These are phyloP conservation scores for Mycena epipterygia DNA, from an alignment of 768 basidiomycete species.

Conservation along the genomic window DNA sequence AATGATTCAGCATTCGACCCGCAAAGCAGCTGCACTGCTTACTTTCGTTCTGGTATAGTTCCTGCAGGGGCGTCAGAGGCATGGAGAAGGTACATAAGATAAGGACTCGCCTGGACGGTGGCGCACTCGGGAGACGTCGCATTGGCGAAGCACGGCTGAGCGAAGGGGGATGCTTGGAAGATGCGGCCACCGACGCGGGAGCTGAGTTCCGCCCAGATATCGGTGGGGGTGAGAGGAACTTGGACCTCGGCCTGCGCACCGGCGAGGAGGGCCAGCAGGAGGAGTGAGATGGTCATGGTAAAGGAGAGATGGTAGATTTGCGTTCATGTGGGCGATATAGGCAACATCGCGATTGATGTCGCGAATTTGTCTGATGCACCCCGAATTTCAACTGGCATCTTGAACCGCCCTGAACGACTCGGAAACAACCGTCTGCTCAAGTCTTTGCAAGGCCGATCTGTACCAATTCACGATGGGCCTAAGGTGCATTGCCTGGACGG, in stretches of 20 bases:
- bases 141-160: constrained; percentile 31
- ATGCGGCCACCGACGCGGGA: constrained; percentile 26
- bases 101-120: constrained; percentile 12
- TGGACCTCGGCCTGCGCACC: constrained; percentile 15
- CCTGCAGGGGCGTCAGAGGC: constrained; percentile 1
- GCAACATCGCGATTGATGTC: no score
- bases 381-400: no score
- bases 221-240: constrained; percentile 19
- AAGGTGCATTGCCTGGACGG: no score
- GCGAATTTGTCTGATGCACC: no score
- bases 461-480: no score
- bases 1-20: not conserved
- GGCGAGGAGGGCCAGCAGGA: constrained; percentile 13
- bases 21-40: not conserved
- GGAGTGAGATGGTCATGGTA: constrained; percentile 14
- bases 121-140: constrained; percentile 27
- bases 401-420: no score
- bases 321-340: no score
- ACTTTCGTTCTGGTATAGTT: constrained; percentile 34
- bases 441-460: no score
- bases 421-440: no score
- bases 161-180: constrained; percentile 24
- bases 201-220: constrained; percentile 27
- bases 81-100: not conserved
- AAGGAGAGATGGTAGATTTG: no score